phyloP scores from a whole-genome alignment of 2,329 filamentous ascomycete genomes.

The Penicillium sp. region DNA sequence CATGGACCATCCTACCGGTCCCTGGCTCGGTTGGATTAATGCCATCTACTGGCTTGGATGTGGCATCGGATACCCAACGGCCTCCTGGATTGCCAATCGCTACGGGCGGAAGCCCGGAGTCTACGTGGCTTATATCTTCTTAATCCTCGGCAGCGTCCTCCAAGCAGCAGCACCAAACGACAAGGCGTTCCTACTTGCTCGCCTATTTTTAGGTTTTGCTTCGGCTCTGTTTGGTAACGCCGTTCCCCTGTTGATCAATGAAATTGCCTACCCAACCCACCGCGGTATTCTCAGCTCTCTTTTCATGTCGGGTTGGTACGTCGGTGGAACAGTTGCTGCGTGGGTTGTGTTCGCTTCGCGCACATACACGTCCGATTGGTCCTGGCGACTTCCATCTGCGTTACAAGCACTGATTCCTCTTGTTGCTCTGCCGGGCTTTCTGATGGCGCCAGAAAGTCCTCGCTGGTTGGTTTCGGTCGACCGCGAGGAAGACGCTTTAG shows the following conservation, averaged over 20 bases:
- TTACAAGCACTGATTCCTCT: conserved; percentile 21
- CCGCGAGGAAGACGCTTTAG: neutral
- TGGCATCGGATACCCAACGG: conserved; percentile 29
- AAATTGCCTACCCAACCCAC: conserved; percentile 47
- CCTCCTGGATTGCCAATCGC: conserved; percentile 35
- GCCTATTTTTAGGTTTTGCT: conserved; percentile 40
- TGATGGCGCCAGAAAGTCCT: neutral
- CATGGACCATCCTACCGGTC: conserved; percentile 29
- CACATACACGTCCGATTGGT: conserved; percentile 20
- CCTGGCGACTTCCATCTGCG: conserved; percentile 27
- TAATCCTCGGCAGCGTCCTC: conserved; percentile 30
- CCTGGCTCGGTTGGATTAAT: conserved; percentile 34
- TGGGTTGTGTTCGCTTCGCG: conserved; percentile 30
- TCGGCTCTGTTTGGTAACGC: conserved; percentile 35
- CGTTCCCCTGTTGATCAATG: conserved; percentile 45
- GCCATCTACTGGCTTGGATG: conserved; percentile 32
- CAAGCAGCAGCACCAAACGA: conserved; percentile 31
- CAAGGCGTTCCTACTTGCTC: conserved; percentile 36
- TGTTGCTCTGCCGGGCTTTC: conserved; percentile 17
- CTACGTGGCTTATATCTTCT: conserved; percentile 35
- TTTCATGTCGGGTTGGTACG: conserved; percentile 40
- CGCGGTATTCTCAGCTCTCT: conserved; percentile 36
- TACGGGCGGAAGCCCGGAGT: conserved; percentile 37
- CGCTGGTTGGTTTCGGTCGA: neutral
- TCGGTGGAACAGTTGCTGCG: conserved; percentile 27